A percentile compares a stretch with the other conserved stretches of the same genome.
Conservation (phyloP, 2,329 filamentous ascomycete species). For the Plectosphaerella cucumerina region DNA sequence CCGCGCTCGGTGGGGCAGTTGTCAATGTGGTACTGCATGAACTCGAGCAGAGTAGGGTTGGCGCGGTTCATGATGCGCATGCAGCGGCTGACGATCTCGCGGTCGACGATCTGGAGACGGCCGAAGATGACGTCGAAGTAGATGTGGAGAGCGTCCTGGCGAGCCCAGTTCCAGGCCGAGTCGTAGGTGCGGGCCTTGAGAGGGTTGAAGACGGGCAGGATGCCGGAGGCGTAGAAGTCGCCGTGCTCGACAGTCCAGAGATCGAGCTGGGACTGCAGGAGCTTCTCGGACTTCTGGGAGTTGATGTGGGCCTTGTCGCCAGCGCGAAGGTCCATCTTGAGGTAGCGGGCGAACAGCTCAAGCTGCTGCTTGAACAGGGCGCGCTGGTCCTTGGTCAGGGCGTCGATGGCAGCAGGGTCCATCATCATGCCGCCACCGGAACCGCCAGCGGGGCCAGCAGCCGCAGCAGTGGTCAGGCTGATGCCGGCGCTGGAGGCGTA, state of each 20-base stretch:
- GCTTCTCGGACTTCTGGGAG: slow-evolving; percentile 78
- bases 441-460: slow-evolving; percentile 67
- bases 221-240: slow-evolving; percentile 91
- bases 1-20: slow-evolving; percentile 95
- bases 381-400: slow-evolving; percentile 93
- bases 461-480: slow-evolving; percentile 71
- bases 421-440: slow-evolving; percentile 93
- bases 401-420: slow-evolving; percentile 95
- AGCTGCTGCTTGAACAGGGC: slow-evolving; percentile 98
- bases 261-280: slow-evolving; percentile 89
- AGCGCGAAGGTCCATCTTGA: slow-evolving; percentile 95
- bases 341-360: slow-evolving; percentile 88
- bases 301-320: slow-evolving; percentile 90
- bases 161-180: slow-evolving; percentile 98
- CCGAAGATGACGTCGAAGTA: slow-evolving; percentile 99
- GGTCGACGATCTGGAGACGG: slow-evolving; percentile 84
- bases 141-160: slow-evolving; percentile 96
- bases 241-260: slow-evolving; percentile 94
- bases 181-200: slow-evolving; percentile 96
- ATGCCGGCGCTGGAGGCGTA: slow-evolving; percentile 83
- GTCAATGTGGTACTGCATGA: slow-evolving; percentile 99
- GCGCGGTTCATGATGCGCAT: slow-evolving; percentile 99
- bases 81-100: slow-evolving; percentile 97
- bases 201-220: slow-evolving; percentile 88
- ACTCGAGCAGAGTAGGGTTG: slow-evolving; percentile 90